A percentile compares a stretch with the other conserved stretches of the same genome.
Evolutionary conservation across 352 stramenopile genomes (phyloP).

Genomic region (Halophytophthora polymorphica): DNA sequence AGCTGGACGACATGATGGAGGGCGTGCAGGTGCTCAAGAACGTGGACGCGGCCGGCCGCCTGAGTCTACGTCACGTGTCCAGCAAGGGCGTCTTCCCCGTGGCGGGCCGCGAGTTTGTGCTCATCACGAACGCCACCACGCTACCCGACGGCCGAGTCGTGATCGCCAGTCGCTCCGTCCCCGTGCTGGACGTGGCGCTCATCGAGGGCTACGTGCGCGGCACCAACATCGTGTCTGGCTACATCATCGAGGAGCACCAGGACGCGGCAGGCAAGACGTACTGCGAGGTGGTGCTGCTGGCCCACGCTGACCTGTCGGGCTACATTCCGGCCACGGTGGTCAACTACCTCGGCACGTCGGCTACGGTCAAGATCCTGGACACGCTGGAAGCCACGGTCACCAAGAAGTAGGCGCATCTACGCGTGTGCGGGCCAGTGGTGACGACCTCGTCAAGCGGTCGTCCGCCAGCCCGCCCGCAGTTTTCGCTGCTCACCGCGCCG

Average conservation of each 20-base stretch:
- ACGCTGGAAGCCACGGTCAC: conserved; percentile 58
- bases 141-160: conserved; percentile 51
- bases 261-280: conserved; percentile 42
- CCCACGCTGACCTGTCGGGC: conserved; percentile 72
- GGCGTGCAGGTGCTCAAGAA: conserved; percentile 50
- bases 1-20: conserved; percentile 85
- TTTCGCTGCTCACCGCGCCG: conserved; percentile 3
- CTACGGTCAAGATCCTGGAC: conserved; percentile 77
- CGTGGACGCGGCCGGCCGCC: conserved; percentile 44
- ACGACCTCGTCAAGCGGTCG: no score
- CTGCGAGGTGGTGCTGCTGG: conserved; percentile 73
- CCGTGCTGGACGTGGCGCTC: conserved; percentile 37
- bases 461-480: background rate
- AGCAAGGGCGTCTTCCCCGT: conserved; percentile 82
- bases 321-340: conserved; percentile 78
- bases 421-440: no score
- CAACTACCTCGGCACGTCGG: conserved; percentile 83
- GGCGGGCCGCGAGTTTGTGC: conserved; percentile 65
- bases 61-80: conserved; percentile 67
- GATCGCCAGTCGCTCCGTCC: conserved; percentile 68
- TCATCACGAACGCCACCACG: conserved; percentile 57
- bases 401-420: conserved; percentile 22
- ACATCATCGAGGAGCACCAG: conserved; percentile 67
- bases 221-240: conserved; percentile 69
- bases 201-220: conserved; percentile 66